These are phyloP conservation scores for Rhododendron williamsianum DNA, from an alignment of 148 eudicot species.

Conservation along the genomic window DNA sequence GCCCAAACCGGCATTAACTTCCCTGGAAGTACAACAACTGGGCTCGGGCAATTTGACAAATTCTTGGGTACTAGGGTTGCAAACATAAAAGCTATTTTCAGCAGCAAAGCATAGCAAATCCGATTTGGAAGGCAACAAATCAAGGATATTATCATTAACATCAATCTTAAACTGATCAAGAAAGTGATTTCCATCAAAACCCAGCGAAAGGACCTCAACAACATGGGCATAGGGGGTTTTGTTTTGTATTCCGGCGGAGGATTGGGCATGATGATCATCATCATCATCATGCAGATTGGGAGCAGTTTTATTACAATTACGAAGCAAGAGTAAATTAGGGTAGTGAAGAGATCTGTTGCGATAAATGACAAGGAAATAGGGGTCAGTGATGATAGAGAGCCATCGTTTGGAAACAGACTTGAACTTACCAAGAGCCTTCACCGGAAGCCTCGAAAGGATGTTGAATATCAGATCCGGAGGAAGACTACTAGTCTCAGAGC, in stretches of 20 bases:
- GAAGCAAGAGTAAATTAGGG: slow-evolving; percentile 13
- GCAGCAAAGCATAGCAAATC: slow-evolving; percentile 15
- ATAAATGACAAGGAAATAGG: slow-evolving; percentile 10
- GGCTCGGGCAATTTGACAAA: slow-evolving; percentile 19
- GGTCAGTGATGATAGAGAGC: slow-evolving; percentile 16
- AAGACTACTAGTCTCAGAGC: neutral
- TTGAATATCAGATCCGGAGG: slow-evolving; percentile 17
- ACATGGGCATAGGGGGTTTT: neutral
- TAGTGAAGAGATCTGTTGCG: slow-evolving; percentile 10
- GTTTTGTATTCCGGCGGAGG: neutral
- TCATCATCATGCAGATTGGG: too few species aligned
- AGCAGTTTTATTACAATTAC: neutral
- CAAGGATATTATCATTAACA: neutral
- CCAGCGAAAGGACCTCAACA: slow-evolving; percentile 8
- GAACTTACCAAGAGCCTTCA: slow-evolving; percentile 18
- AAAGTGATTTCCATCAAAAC: slow-evolving; percentile 7
- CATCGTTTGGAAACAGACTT: slow-evolving; percentile 19
- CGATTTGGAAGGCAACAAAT: slow-evolving; percentile 14
- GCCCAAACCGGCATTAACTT: slow-evolving; percentile 15
- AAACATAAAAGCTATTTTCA: slow-evolving; percentile 15
- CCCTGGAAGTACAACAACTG: slow-evolving; percentile 20
- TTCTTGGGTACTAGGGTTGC: slow-evolving; percentile 18
- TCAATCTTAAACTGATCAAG: neutral
- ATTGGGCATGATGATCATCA: neutral
- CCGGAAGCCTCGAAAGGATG: slow-evolving; percentile 20